Evolutionary conservation across 371 early-diverging fungal genomes (phyloP).

Genomic region (Funneliformis caledonium): DNA sequence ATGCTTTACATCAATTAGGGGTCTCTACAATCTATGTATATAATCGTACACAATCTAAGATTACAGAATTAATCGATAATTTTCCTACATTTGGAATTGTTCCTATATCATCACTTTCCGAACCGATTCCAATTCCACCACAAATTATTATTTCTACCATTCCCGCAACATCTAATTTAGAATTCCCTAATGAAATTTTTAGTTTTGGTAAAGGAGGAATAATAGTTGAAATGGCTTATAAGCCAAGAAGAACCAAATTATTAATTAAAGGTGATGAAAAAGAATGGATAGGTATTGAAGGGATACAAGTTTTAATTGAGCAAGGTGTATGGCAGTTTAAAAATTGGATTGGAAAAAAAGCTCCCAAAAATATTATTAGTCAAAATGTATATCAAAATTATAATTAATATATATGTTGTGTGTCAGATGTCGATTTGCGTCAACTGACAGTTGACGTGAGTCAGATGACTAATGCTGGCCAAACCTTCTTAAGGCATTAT

Average conservation of each 20-base stretch:
- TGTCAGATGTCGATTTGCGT: no score
- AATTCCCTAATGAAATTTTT: conserved; percentile 61
- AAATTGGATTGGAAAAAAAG: conserved; percentile 70
- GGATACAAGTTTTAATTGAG: conserved; percentile 86
- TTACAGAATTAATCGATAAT: conserved; percentile 68
- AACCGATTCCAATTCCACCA: conserved; percentile 8
- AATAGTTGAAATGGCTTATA: conserved; percentile 93
- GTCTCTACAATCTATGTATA: conserved; percentile 73
- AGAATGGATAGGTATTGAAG: conserved; percentile 80
- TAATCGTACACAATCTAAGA: conserved; percentile 86
- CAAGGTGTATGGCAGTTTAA: conserved; percentile 91
- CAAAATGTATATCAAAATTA: conserved; percentile 11
- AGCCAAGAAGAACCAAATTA: conserved; percentile 81
- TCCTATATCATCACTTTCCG: conserved; percentile 41
- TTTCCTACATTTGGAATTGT: conserved; percentile 58
- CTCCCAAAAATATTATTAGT: conserved; percentile 55
- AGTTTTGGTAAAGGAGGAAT: conserved; percentile 62
- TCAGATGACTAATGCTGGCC: no score
- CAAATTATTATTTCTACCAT: conserved; percentile 75
- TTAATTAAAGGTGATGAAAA: conserved; percentile 45
- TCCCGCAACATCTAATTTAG: conserved; percentile 78
- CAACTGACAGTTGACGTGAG: no score
- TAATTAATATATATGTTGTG: background rate
- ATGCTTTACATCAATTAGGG: conserved; percentile 80
- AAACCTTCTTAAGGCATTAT: no score